Evolutionary conservation across 78 protist genomes (phyloP), one percentile per base, ranked within the genome.

Genomic region (Pelomyxa schiedti): DNA sequence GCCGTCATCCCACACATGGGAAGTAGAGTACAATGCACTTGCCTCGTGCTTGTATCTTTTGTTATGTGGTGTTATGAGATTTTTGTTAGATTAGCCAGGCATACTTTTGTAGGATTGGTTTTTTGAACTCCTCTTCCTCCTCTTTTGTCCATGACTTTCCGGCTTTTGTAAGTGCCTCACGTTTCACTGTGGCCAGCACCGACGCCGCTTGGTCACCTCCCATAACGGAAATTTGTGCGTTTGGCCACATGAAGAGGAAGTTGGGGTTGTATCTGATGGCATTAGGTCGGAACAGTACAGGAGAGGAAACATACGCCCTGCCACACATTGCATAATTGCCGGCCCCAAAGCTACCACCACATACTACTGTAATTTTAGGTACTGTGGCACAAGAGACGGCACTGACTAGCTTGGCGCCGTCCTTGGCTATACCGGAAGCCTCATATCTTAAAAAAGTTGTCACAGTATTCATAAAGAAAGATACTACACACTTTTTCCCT

Each of bases 301-400:
- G 35, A 24, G 65, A 39, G 39, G 64, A 73, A 81, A n/a, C n/a
- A n/a, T n/a, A n/a, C 28, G 94, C 82, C 24, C 96, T 84, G 42
- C 98, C 98, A 79, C 98, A 95, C 98, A 95, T 95, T 66, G 96
- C 98, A 74, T 95, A 95, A 76, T 95, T 95, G 40, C 98, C 98
- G 8, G 97, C 98, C 35, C 98, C 98, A 72, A 92, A 95, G 74
- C 86, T 74, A 38, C 98, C 98, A 29, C 98, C 98, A 53, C 89
- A 72, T 72, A 95, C 41, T n/a, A 92, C 86, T 7, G 98, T 95
- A 24, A 95, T 53, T 88, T 95, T 95, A 28, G 98, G 98, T 39
- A 95, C 98, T 32, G 67, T 76, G 4, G 97, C 92, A 66, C 93
- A 84, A 16, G 96, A 82, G 24, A 95, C 98, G 3, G 98, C 98